Base-by-base conservation (phyloP, 306 rosid genomes). In the Begonia loranthoides region DNA sequence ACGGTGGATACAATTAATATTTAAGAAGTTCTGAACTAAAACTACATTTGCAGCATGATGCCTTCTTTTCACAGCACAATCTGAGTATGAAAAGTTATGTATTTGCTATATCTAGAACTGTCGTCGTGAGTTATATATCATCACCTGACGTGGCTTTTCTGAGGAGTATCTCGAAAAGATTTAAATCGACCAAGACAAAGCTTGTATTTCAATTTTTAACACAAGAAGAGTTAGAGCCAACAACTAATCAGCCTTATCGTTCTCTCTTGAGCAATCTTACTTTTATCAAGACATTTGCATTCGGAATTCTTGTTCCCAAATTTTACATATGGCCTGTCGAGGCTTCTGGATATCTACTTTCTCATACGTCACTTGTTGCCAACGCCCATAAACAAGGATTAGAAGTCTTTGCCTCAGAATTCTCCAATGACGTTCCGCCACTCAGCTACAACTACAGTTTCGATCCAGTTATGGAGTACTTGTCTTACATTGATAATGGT, bases 141-240 rank as follows among this genome's bases (percentile, higher is more conserved):
- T 83, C 99, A 15, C 88, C 96, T 0, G 96, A 92, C 77, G 79
- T 76, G 70, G 64, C 48, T 56, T 83, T 92, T 78, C 79, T 92
- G 47, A 80, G 60, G 50, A 51, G 93, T 57, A 75, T 92, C 50
- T 44, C 75, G 47, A 9, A 80, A 51, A 70, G 77, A 49, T 43
- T 92, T 66, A 74, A 73, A 60, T 82, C 73, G 8, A 77, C 49
- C 52, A 52, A 1, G 36, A 86, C 93, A n/a, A 86, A 86, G 66
- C 74, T 92, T 70, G 66, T 92, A 41, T 72, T 82, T 66, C 78
- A 76, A 77, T 75, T 83, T 66, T 59, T 80, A 54, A 57, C 43
- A 28, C 39, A 50, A 69, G 58, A 43, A 48, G 72, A 45, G 41
- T 47, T 12, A 10, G 96, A 92, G 52, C 80, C 85, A 41, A 79